Percentiles rank a stretch among this genome's conserved stretches.
These are phyloP conservation scores for Gynochthodes officinalis DNA, from an alignment of 257 asterid species.

Conservation along the genomic window DNA sequence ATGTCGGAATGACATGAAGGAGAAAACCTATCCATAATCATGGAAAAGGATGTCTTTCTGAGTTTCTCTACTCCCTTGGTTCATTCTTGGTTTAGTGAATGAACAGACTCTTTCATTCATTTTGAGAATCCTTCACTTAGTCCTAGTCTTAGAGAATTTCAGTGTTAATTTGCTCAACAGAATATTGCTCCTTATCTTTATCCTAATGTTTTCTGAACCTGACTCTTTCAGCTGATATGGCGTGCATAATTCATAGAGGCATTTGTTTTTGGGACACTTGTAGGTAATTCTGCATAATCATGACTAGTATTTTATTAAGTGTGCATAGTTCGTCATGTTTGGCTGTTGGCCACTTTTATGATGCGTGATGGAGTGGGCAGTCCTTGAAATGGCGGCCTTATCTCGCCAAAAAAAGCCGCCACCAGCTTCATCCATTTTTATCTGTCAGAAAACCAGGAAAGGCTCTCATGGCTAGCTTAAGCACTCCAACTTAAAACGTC, in stretches of 20 bases:
- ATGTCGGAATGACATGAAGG: neutral
- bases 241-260: neutral
- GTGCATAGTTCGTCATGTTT: conserved; percentile 8
- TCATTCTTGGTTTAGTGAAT: neutral
- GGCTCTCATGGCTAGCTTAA: neutral
- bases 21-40: neutral
- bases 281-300: neutral
- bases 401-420: conserved; percentile 7
- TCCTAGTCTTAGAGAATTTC: too few species aligned
- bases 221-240: neutral
- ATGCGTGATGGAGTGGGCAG: conserved; percentile 10
- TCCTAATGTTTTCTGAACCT: neutral
- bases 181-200: too few species aligned
- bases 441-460: conserved; percentile 6
- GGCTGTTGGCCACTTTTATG: conserved; percentile 30
- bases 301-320: neutral
- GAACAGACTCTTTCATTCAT: neutral
- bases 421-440: conserved; percentile 19
- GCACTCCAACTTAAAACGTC: conserved; percentile 12
- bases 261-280: neutral
- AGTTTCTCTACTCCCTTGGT: too few species aligned
- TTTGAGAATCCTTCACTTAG: neutral
- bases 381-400: conserved; percentile 8
- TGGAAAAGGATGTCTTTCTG: too few species aligned
- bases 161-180: neutral